Percentiles rank a stretch among this genome's conserved stretches.
These are phyloP conservation scores for Hebeloma cylindrosporum DNA, from an alignment of 768 basidiomycete genomes.

Conservation along the genomic window DNA sequence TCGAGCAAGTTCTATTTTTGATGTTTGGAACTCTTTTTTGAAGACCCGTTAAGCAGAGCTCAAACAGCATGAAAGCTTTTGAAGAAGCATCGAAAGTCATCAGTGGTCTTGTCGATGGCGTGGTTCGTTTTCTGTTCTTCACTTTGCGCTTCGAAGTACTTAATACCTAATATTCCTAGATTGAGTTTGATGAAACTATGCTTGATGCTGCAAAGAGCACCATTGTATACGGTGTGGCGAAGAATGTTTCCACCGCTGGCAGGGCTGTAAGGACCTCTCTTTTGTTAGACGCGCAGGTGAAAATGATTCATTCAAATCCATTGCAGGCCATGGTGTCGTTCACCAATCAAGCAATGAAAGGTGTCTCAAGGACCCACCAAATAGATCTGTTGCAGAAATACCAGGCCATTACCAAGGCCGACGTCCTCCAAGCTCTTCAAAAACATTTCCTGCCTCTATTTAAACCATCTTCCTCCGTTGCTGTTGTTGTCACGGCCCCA, in stretches of 20 bases:
- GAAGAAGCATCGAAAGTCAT: slow-evolving; percentile 79
- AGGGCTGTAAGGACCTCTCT: slow-evolving; percentile 63
- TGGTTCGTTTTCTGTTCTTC: slow-evolving; percentile 46
- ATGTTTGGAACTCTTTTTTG: background rate
- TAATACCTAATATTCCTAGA: slow-evolving; percentile 42
- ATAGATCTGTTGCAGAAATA: slow-evolving; percentile 76
- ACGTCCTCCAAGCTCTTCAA: slow-evolving; percentile 67
- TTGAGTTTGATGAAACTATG: slow-evolving; percentile 74
- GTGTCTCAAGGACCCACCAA: slow-evolving; percentile 71
- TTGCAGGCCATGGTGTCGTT: slow-evolving; percentile 78
- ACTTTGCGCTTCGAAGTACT: background rate
- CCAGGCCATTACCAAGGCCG: slow-evolving; percentile 75
- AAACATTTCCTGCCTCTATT: slow-evolving; percentile 87
- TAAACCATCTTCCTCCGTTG: slow-evolving; percentile 69
- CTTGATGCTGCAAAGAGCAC: slow-evolving; percentile 92
- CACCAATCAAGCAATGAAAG: slow-evolving; percentile 88
- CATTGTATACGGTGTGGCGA: slow-evolving; percentile 82
- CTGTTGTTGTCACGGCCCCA: slow-evolving; percentile 81
- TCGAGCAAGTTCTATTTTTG: slow-evolving; percentile 48
- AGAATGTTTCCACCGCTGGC: slow-evolving; percentile 80
- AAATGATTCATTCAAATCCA: background rate
- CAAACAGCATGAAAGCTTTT: slow-evolving; percentile 76
- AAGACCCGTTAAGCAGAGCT: slow-evolving; percentile 52
- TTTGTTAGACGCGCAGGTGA: background rate
- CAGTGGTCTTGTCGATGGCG: slow-evolving; percentile 75